A percentile compares a stretch with the other conserved stretches of the same genome.
These are phyloP conservation scores for Stromatinia cepivora DNA, from an alignment of 2,329 filamentous ascomycete species.

Conservation along the genomic window DNA sequence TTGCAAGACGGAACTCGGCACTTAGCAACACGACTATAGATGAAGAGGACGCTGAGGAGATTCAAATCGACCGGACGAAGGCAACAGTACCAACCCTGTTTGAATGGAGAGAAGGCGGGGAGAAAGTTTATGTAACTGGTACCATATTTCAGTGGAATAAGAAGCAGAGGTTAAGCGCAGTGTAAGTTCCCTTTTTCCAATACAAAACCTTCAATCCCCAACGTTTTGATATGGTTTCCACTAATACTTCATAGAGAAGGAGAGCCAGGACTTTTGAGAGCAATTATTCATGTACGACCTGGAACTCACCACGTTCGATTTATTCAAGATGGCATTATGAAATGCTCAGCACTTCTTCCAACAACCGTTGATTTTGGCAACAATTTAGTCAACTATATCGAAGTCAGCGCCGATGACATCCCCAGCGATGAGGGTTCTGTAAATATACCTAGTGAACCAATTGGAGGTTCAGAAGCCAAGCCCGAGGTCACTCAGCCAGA, in stretches of 20 bases:
- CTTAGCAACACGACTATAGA: slow-evolving; percentile 67
- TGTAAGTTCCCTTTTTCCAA: slow-evolving; percentile 54
- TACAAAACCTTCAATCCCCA: background rate
- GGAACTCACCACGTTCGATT: slow-evolving; percentile 98
- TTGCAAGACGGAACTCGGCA: slow-evolving; percentile 55
- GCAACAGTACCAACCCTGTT: slow-evolving; percentile 81
- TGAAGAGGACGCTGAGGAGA: slow-evolving; percentile 79
- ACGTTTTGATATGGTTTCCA: background rate
- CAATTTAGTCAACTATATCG: slow-evolving; percentile 97
- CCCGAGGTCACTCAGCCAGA: slow-evolving; percentile 27
- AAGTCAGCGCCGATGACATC: slow-evolving; percentile 78
- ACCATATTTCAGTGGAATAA: slow-evolving; percentile 98
- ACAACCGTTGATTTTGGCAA: slow-evolving; percentile 98
- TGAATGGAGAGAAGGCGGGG: slow-evolving; percentile 75
- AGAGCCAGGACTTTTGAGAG: slow-evolving; percentile 65
- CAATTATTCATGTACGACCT: slow-evolving; percentile 78
- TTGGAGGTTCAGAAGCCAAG: slow-evolving; percentile 25
- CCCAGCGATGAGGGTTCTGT: slow-evolving; percentile 41
- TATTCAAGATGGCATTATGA: slow-evolving; percentile 91
- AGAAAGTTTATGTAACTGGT: slow-evolving; percentile 94
- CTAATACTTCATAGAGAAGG: slow-evolving; percentile 42
- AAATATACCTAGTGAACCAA: slow-evolving; percentile 25
- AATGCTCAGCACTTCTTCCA: slow-evolving; percentile 80
- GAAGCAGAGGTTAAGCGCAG: slow-evolving; percentile 82
- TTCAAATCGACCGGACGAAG: slow-evolving; percentile 71